Base-by-base conservation (phyloP, 2,329 filamentous ascomycete genomes). In the Ustilaginoidea virens region DNA sequence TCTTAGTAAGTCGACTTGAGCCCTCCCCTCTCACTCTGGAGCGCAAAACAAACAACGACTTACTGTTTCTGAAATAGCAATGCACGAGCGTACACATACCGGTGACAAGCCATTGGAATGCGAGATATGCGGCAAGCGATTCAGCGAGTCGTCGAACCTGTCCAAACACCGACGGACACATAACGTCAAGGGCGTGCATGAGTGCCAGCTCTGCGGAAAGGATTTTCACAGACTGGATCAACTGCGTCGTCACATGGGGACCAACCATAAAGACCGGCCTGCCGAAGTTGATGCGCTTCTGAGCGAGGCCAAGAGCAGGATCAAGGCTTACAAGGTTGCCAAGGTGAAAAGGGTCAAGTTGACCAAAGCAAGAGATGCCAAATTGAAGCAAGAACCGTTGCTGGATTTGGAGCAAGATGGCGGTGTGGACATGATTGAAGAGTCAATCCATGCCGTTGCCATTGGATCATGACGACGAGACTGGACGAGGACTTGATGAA, bases 101-200 rank as follows among this genome's bases (percentile, higher is more conserved):
- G 70, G 72, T 23, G 63, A 69, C 26, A 78, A 77, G 42, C 72
- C 72, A 0, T 50, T 77, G 0, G 49, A 55, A 25, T 77, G 72
- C 36, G 60, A 67, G 2, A 53, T 64, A 17, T 78, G 73, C 38
- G 59, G 57, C 25, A 72, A 69, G 41, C 51, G 51, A 7, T 78
- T 78, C 42, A 63, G 66, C 34, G 71, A 78, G 44, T 76, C 71
- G 0, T 76, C 71, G 4, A 78, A 77, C 39, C 51, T 77, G 12
- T 69, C 71, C 28, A 78, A 77, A 39, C 73, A 78, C 42, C 62
- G 66, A 28, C 68, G 70, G 36, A 77, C 63, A 6, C 72, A 77
- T 39, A 62, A 64, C 10, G 52, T 60, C 19, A 61, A 60, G 31
- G 65, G 65, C 5, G 55, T 57, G 20, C 63, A 63, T 40, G 51